Evolutionary conservation across 176 grass and related monocot species (phyloP).

Genomic region (Aegilops umbellulata): DNA sequence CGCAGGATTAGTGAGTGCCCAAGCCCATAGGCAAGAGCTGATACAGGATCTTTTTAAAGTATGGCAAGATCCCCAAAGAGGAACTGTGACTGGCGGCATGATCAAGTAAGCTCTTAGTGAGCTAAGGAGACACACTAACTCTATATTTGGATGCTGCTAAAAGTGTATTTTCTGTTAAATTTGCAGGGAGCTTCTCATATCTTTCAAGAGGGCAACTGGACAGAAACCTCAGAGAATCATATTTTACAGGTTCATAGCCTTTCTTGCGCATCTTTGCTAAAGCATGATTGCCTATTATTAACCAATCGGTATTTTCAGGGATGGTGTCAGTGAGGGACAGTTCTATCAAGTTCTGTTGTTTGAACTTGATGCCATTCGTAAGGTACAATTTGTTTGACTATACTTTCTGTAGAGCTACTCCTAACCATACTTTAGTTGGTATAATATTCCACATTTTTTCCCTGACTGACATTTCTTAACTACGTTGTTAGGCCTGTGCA

Average conservation of each 20-base stretch:
- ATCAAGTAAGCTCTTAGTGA: conserved; percentile 57
- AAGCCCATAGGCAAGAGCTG: conserved; percentile 85
- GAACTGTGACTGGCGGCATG: conserved; percentile 87
- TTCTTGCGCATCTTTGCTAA: not conserved
- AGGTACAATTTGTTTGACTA: conserved; percentile 39
- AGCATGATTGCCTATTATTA: not conserved
- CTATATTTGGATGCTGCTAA: conserved; percentile 2
- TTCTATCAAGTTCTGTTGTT: conserved; percentile 95
- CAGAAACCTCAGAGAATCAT: conserved; percentile 96
- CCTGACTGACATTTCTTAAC: not conserved
- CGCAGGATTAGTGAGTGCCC: conserved; percentile 79
- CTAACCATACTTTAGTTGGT: not conserved
- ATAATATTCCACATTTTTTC: not conserved
- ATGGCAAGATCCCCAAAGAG: conserved; percentile 86
- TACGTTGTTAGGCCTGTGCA: conserved; percentile 65
- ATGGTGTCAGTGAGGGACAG: conserved; percentile 92
- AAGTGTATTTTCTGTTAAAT: conserved; percentile 13
- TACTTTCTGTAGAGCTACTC: too few species aligned
- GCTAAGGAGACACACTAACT: not conserved
- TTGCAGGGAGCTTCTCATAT: conserved; percentile 86
- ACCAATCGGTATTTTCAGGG: conserved; percentile 43
- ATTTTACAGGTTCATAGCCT: conserved; percentile 75
- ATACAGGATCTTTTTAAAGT: conserved; percentile 96
- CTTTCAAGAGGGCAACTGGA: conserved; percentile 85
- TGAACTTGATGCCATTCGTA: conserved; percentile 95